Evolutionary conservation across 495 filamentous ascomycete genomes (phyloP).

Genomic region (Bathelium albidoporum): DNA sequence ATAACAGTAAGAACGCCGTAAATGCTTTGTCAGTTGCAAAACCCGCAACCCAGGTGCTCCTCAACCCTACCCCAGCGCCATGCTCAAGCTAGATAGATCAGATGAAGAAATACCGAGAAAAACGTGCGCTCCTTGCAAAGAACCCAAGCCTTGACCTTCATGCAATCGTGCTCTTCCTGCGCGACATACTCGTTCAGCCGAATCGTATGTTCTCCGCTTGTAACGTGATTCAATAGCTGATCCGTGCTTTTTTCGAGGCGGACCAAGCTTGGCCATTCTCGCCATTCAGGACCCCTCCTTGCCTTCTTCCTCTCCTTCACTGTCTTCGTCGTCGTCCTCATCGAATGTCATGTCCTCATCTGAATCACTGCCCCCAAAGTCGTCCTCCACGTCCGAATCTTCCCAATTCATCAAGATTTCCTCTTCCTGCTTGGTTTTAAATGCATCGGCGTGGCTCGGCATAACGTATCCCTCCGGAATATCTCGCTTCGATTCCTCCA

Average conservation of each 20-base stretch:
- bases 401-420: slow-evolving; percentile 69
- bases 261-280: too few relatives aligned
- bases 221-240: too few relatives aligned
- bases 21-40: neutral
- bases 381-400: slow-evolving; percentile 64
- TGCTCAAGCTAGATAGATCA: neutral
- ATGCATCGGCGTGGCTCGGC: slow-evolving; percentile 58
- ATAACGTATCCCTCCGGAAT: slow-evolving; percentile 76
- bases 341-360: slow-evolving; percentile 34
- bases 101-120: neutral
- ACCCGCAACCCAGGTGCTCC: neutral
- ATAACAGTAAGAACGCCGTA: slow-evolving; percentile 2
- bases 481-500: slow-evolving; percentile 62
- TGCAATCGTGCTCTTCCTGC: neutral
- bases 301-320: slow-evolving; percentile 21
- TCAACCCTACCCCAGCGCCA: neutral
- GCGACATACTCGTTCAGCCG: neutral
- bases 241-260: too few relatives aligned
- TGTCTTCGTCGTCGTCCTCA: slow-evolving; percentile 23
- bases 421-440: slow-evolving; percentile 52
- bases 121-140: neutral
- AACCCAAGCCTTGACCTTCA: neutral
- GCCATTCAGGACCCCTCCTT: slow-evolving; percentile 18
- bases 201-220: too few relatives aligned
- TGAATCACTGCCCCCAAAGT: slow-evolving; percentile 63